Evolutionary conservation across 2,329 filamentous ascomycete genomes (phyloP).

Genomic region (Penicillium decumbens): DNA sequence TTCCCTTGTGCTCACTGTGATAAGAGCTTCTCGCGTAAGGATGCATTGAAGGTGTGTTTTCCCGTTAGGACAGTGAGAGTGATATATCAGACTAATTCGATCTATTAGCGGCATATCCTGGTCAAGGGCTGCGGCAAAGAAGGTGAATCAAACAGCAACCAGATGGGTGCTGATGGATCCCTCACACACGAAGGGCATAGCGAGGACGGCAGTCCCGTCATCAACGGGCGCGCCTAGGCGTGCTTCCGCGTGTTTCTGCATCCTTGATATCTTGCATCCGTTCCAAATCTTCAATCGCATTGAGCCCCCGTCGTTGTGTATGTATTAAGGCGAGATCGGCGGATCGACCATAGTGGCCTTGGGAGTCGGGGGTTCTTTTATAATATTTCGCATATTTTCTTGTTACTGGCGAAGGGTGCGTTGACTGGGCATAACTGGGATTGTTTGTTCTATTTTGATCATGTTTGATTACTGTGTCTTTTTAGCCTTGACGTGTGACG

Average conservation of each 20-base stretch:
- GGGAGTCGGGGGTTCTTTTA: conserved; percentile 11
- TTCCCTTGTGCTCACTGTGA: conserved; percentile 89
- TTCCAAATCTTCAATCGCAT: conserved; percentile 1
- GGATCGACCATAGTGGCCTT: conserved; percentile 15
- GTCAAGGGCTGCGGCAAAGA: conserved; percentile 63
- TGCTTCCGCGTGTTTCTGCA: conserved; percentile 6
- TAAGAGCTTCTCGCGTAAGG: conserved; percentile 95
- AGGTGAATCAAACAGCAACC: conserved; percentile 21
- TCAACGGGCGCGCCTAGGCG: conserved; percentile 16
- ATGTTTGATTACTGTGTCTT: conserved; percentile 11
- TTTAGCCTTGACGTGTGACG: conserved; percentile 27
- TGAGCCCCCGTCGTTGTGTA: conserved; percentile 2
- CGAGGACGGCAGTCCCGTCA: conserved; percentile 20
- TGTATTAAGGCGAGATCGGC: conserved; percentile 11
- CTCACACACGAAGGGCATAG: conserved; percentile 20
- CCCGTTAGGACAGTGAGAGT: not conserved
- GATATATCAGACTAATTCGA: not conserved
- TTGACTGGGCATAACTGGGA: conserved; percentile 13
- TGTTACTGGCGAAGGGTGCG: conserved; percentile 15
- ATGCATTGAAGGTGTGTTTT: conserved; percentile 81
- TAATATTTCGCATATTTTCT: not conserved
- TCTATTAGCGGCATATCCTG: conserved; percentile 57
- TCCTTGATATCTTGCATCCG: conserved; percentile 10
- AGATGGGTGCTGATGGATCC: conserved; percentile 4
- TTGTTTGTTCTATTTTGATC: conserved; percentile 6